A percentile compares a stretch with the other conserved stretches of the same genome.
These are phyloP conservation scores for Primulina eburnea DNA, from an alignment of 257 asterid species.

Conservation along the genomic window DNA sequence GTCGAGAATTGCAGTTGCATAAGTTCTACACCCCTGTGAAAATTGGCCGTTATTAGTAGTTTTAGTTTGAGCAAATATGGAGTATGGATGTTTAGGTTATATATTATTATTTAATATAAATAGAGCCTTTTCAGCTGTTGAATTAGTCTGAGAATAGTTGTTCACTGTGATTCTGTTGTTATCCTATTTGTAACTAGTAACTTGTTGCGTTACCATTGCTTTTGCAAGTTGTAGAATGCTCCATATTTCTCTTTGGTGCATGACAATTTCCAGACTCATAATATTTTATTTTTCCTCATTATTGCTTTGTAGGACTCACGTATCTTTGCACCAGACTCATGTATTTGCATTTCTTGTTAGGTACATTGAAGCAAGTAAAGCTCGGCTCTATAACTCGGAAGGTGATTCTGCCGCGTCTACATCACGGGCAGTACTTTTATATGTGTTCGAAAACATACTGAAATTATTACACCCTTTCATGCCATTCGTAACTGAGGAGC, in stretches of 20 bases:
- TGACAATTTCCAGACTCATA: background rate
- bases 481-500: slow-evolving; percentile 98
- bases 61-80: background rate
- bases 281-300: background rate
- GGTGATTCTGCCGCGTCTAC: slow-evolving; percentile 53
- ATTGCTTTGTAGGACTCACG: slow-evolving; percentile 11
- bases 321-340: slow-evolving; percentile 13
- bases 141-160: background rate
- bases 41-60: background rate
- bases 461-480: slow-evolving; percentile 93
- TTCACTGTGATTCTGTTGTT: background rate
- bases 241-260: background rate
- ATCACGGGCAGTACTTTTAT: slow-evolving; percentile 77
- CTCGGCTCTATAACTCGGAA: slow-evolving; percentile 72
- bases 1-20: background rate
- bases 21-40: no score
- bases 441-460: slow-evolving; percentile 70
- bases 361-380: slow-evolving; percentile 98
- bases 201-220: slow-evolving; percentile 2
- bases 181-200: background rate
- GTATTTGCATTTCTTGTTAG: slow-evolving; percentile 38
- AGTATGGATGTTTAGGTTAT: background rate
- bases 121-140: background rate
- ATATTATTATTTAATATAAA: no score
- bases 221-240: background rate